A percentile compares a stretch with the other conserved stretches of the same genome.
Evolutionary conservation across 78 protist species (phyloP).

Genomic region (Dictyostelium intermedium): DNA sequence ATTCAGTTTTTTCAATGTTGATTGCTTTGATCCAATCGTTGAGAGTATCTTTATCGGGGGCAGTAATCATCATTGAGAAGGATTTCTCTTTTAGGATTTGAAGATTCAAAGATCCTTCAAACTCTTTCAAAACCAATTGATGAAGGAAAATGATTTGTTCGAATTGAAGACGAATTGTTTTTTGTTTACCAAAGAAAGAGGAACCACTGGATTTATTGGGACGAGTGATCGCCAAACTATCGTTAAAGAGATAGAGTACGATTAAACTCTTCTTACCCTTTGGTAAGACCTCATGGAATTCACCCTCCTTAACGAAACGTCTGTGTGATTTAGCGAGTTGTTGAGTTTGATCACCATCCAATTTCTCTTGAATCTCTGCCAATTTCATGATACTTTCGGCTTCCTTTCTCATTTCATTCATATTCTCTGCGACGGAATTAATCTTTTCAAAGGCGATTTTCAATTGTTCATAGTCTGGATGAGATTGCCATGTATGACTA

Average conservation of each 20-base stretch:
- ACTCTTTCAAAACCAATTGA: constrained; percentile 17
- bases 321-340: constrained; percentile 24
- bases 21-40: constrained; percentile 48
- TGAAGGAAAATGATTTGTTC: constrained; percentile 11
- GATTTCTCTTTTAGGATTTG: neutral
- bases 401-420: constrained; percentile 51
- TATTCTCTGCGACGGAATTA: constrained; percentile 53
- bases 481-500: constrained; percentile 57
- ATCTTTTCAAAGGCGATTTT: constrained; percentile 30
- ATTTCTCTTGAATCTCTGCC: constrained; percentile 73
- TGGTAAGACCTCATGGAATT: constrained; percentile 2
- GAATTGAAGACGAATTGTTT: constrained; percentile 63
- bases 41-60: neutral
- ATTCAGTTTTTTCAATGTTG: constrained; percentile 32
- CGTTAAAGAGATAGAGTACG: constrained; percentile 57
- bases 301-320: constrained; percentile 70
- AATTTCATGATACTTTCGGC: constrained; percentile 68
- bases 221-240: constrained; percentile 20
- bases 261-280: constrained; percentile 20
- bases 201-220: constrained; percentile 51
- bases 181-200: constrained; percentile 67
- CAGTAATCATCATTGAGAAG: neutral
- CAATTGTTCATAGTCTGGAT: constrained; percentile 63
- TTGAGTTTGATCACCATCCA: constrained; percentile 6
- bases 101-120: constrained; percentile 6